Evolutionary conservation across 2,329 filamentous ascomycete species (phyloP).

Genomic region (Beauveria sp.): DNA sequence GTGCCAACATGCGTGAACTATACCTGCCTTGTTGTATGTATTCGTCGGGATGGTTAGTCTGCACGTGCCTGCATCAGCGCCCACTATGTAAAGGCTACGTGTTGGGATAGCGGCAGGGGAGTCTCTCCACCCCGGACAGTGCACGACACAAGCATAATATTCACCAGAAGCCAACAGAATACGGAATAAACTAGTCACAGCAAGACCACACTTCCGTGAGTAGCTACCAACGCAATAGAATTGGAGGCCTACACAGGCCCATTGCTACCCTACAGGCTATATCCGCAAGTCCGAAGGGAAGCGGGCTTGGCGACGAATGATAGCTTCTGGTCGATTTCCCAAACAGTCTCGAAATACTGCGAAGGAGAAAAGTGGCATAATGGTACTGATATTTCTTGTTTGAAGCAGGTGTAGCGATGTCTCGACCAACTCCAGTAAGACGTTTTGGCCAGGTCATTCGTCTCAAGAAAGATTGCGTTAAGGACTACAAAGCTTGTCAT

Average conservation of each 20-base stretch:
- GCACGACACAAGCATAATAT: background rate
- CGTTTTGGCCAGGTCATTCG: constrained; percentile 67
- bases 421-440: constrained; percentile 35
- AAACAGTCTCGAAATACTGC: too few species aligned
- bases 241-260: background rate
- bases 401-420: constrained; percentile 5
- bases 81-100: background rate
- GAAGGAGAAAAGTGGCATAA: too few species aligned
- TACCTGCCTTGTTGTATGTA: background rate
- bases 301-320: too few species aligned
- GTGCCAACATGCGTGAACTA: background rate
- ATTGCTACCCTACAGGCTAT: background rate
- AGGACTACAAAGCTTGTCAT: constrained; percentile 67
- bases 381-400: background rate
- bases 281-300: background rate
- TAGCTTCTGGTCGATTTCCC: too few species aligned
- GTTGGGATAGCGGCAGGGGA: background rate
- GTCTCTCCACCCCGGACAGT: too few species aligned
- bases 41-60: background rate
- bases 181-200: background rate
- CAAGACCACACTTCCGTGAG: background rate
- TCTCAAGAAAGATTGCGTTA: constrained; percentile 58
- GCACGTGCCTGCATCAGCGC: background rate
- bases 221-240: background rate
- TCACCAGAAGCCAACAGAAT: background rate